phyloP scores from a whole-genome alignment of 371 early-diverging fungal species.

The Lichtheimia ornata region DNA sequence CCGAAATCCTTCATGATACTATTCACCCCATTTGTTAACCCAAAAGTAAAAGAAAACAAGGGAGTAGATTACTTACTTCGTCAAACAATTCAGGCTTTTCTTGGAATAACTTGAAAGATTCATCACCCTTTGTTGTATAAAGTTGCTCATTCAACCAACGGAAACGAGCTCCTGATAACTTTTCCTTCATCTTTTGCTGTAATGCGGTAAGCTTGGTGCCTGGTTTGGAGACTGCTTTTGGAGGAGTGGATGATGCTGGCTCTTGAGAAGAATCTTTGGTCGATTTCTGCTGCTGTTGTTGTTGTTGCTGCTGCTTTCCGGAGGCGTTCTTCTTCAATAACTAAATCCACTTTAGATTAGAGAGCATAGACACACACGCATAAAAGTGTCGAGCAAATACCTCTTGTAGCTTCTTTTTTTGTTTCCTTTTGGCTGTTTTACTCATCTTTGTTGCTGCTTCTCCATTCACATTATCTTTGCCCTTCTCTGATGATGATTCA shows the following conservation, averaged over 20 bases:
- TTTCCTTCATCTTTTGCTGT: conserved; percentile 85
- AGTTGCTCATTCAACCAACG: conserved; percentile 95
- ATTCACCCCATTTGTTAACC: background rate
- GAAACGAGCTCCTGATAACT: conserved; percentile 87
- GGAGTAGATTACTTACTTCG: conserved; percentile 52
- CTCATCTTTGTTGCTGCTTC: conserved; percentile 1
- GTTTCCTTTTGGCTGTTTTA: conserved; percentile 7
- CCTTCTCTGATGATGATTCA: conserved; percentile 4
- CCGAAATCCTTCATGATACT: conserved; percentile 97
- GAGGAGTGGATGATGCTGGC: too few relatives aligned
- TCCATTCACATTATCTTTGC: background rate
- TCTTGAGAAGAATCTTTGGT: background rate
- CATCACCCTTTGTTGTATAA: conserved; percentile 83
- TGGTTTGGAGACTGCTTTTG: background rate
- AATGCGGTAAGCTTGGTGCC: conserved; percentile 25
- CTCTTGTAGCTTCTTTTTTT: conserved; percentile 22
- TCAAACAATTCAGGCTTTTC: conserved; percentile 88
- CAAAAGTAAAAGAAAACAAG: background rate
- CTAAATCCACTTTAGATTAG: conserved; percentile 3
- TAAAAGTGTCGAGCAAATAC: conserved; percentile 8
- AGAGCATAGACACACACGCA: background rate
- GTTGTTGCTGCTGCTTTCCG: background rate
- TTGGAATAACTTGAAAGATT: conserved; percentile 78
- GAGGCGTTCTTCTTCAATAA: background rate
- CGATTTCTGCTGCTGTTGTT: background rate